phyloP scores from a whole-genome alignment of 768 basidiomycete species.

The Suillus weaverae region DNA sequence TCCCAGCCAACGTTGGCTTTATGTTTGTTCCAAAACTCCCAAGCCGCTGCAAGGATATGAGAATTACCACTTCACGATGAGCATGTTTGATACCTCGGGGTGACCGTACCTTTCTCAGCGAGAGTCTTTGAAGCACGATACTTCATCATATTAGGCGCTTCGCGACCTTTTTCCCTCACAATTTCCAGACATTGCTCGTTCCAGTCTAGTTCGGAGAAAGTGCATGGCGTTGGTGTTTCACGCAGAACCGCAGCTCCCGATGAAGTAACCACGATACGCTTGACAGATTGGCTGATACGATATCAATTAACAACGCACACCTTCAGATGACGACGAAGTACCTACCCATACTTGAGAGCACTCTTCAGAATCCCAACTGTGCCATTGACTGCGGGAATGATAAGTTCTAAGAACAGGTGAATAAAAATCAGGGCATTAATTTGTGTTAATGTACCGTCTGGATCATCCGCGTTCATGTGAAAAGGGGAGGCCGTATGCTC shows the following conservation, averaged over 20 bases:
- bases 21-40: conserved; percentile 43
- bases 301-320: background rate
- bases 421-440: background rate
- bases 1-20: conserved; percentile 38
- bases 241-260: conserved; percentile 52
- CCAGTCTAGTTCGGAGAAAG: conserved; percentile 59
- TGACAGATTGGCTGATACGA: conserved; percentile 42
- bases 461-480: conserved; percentile 45
- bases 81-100: background rate
- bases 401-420: conserved; percentile 46
- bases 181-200: conserved; percentile 45
- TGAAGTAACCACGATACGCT: conserved; percentile 69
- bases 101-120: conserved; percentile 53
- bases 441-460: conserved; percentile 30
- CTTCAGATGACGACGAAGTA: background rate
- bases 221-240: conserved; percentile 21
- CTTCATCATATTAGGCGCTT: conserved; percentile 36
- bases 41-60: conserved; percentile 39
- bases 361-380: conserved; percentile 64
- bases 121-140: conserved; percentile 66
- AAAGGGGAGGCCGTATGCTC: conserved; percentile 70
- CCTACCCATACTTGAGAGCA: conserved; percentile 53
- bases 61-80: background rate
- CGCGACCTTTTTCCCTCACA: conserved; percentile 46
- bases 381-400: conserved; percentile 71